Evolutionary conservation across 495 filamentous ascomycete genomes (phyloP).

Genomic region (Penicillium psychrofluorescens): DNA sequence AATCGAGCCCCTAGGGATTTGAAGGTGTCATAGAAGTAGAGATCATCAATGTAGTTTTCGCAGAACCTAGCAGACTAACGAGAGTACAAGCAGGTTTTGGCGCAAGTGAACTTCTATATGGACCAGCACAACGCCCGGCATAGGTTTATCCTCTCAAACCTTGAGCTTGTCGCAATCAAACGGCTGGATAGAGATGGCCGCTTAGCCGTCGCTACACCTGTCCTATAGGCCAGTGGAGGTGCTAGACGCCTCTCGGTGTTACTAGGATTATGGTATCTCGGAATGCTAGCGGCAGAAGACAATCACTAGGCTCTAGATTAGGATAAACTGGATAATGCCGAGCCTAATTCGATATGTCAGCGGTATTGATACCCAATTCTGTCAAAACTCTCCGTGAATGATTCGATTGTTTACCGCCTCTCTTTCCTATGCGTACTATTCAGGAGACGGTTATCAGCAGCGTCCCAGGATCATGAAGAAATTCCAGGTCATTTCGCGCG

Average conservation of each 20-base stretch:
- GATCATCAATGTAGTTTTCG: not conserved
- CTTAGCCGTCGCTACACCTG: not conserved
- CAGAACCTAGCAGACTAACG: not conserved
- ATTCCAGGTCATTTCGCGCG: too few species aligned
- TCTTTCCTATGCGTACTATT: too few species aligned
- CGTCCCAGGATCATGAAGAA: too few species aligned
- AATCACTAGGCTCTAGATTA: not conserved
- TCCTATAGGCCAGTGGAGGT: not conserved
- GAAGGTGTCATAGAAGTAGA: slow-evolving; percentile 15
- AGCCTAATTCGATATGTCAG: too few species aligned
- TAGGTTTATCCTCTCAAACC: slow-evolving; percentile 3
- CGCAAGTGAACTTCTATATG: slow-evolving; percentile 14
- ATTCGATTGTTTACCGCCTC: too few species aligned
- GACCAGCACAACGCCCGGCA: slow-evolving; percentile 4
- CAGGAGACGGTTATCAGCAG: too few species aligned
- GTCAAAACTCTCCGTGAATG: too few species aligned
- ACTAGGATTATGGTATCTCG: not conserved
- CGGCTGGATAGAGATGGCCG: not conserved
- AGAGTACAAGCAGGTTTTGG: slow-evolving; percentile 8
- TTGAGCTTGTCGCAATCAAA: slow-evolving; percentile 3
- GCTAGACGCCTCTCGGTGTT: not conserved
- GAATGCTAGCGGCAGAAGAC: not conserved
- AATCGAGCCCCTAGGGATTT: slow-evolving; percentile 9
- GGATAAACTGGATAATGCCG: too few species aligned
- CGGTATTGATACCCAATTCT: too few species aligned